phyloP scores from a whole-genome alignment of 495 filamentous ascomycete species.

The Aspergillus ellipticus region DNA sequence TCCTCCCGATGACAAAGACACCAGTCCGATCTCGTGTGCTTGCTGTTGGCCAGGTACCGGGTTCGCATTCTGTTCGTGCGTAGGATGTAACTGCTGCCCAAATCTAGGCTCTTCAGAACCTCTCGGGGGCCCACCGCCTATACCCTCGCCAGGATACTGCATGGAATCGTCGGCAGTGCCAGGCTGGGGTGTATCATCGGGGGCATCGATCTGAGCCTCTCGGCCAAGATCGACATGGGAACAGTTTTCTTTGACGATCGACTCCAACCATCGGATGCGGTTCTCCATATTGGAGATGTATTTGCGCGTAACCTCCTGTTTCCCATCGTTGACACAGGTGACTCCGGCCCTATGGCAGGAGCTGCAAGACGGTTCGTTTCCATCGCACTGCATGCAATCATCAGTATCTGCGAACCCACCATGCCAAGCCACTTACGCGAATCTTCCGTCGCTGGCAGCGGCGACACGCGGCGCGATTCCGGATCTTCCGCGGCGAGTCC shows the following conservation, averaged over 20 bases:
- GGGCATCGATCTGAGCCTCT: constrained; percentile 1
- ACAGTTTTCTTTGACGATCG: constrained; percentile 30
- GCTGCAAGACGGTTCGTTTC: constrained; percentile 27
- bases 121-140: background rate
- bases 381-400: constrained; percentile 28
- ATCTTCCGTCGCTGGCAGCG: constrained; percentile 38
- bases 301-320: constrained; percentile 38
- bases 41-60: constrained; percentile 10
- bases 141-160: background rate
- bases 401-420: background rate
- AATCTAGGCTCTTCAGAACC: background rate
- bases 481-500: constrained; percentile 27
- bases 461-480: constrained; percentile 40
- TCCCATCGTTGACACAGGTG: constrained; percentile 41
- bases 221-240: constrained; percentile 29
- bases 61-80: background rate
- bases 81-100: background rate
- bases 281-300: constrained; percentile 40
- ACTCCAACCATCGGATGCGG: constrained; percentile 42
- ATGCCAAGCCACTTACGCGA: constrained; percentile 16
- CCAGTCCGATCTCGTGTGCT: constrained; percentile 37
- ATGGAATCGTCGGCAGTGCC: background rate
- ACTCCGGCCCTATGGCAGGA: constrained; percentile 38
- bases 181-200: constrained; percentile 6
- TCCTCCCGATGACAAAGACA: constrained; percentile 33